phyloP scores from a whole-genome alignment of 371 early-diverging fungal genomes.

The Mortierella sp. region DNA sequence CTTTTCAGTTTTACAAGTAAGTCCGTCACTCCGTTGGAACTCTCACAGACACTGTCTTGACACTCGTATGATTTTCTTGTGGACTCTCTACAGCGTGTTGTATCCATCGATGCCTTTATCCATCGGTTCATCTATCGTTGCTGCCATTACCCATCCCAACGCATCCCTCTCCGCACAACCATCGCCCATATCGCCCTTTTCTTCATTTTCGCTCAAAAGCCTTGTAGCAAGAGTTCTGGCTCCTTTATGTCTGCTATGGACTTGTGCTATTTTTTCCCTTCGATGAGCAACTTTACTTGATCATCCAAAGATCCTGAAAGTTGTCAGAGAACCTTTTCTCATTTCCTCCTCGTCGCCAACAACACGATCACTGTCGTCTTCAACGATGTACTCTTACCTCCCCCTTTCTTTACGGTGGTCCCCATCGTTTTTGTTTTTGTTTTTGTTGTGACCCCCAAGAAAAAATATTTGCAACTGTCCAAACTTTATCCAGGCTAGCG shows the following conservation, averaged over 20 bases:
- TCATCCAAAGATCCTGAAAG: neutral
- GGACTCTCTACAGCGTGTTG: neutral
- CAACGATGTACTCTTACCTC: neutral
- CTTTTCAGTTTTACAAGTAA: conserved; percentile 44
- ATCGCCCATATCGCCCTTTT: neutral
- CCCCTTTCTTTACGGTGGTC: neutral
- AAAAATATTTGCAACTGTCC: neutral
- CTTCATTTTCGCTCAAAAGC: neutral
- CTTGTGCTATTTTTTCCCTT: neutral
- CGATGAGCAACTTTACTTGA: neutral
- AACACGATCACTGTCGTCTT: neutral
- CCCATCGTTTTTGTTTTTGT: neutral
- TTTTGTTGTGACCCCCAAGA: neutral
- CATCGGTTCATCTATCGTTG: conserved; percentile 16
- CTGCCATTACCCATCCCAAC: neutral
- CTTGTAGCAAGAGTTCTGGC: neutral
- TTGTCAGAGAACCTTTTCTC: neutral
- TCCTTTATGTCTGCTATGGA: neutral
- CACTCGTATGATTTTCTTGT: neutral
- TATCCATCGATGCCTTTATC: conserved; percentile 29
- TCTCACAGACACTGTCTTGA: too few relatives aligned
- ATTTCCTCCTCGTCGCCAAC: too few relatives aligned
- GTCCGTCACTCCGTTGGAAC: conserved; percentile 4
- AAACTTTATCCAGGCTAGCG: neutral
- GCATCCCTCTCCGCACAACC: neutral